These are phyloP conservation scores for Sanghuangporus baumii DNA, from an alignment of 1,284 basidiomycete genomes.

Conservation along the genomic window DNA sequence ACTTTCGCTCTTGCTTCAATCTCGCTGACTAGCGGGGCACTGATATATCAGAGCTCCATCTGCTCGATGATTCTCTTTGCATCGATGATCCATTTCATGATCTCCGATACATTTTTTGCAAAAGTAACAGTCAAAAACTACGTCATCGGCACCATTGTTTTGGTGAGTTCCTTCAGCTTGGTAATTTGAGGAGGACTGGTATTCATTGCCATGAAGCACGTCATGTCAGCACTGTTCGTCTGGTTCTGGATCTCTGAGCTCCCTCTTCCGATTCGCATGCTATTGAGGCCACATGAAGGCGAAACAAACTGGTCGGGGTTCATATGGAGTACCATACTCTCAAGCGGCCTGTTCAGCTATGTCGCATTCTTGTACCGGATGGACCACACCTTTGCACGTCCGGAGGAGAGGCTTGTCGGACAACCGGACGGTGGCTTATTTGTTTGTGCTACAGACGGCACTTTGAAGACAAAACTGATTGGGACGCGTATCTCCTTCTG, in stretches of 20 bases:
- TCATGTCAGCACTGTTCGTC: background rate
- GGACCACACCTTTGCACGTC: slow-evolving; percentile 2
- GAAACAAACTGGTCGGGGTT: background rate
- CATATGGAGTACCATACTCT: background rate
- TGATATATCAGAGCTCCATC: background rate
- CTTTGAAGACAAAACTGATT: background rate
- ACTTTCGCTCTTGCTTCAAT: background rate
- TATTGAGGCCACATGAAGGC: background rate
- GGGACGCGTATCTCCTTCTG: background rate
- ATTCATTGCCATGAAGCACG: background rate
- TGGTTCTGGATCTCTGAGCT: background rate
- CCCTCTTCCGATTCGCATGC: background rate
- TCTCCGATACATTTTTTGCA: background rate
- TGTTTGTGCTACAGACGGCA: background rate
- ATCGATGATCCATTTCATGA: slow-evolving; percentile 5
- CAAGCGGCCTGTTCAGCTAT: background rate
- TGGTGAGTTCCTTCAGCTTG: background rate
- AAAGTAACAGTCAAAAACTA: background rate
- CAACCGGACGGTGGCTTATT: background rate
- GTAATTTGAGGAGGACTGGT: background rate
- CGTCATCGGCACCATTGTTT: background rate
- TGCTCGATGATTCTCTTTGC: slow-evolving; percentile 1
- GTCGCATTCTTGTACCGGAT: slow-evolving; percentile 6
- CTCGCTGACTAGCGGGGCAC: background rate
- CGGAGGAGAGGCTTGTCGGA: background rate